Evolutionary conservation across 257 asterid genomes (phyloP).

Genomic region (Vinca minor): DNA sequence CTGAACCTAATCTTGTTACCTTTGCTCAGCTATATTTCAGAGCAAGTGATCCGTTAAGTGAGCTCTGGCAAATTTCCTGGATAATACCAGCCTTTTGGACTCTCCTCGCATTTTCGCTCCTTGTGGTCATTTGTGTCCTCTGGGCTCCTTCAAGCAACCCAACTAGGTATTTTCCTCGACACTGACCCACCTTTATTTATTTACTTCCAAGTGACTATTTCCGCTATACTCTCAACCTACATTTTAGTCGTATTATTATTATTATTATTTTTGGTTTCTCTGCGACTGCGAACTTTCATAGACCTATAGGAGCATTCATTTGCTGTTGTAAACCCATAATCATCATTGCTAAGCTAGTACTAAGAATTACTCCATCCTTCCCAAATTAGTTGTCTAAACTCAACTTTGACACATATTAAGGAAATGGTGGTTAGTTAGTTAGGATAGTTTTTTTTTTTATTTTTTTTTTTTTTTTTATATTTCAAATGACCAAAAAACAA

Average conservation of each 20-base stretch:
- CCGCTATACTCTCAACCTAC: neutral
- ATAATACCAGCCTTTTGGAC: constrained; percentile 43
- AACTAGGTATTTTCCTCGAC: constrained; percentile 21
- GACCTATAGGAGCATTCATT: neutral
- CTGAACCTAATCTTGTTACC: neutral
- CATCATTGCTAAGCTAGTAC: neutral
- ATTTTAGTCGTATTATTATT: neutral
- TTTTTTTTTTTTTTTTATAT: too few relatives aligned
- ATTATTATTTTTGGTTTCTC: neutral
- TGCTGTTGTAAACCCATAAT: neutral
- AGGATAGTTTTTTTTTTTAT: too few relatives aligned
- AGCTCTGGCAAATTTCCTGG: constrained; percentile 41
- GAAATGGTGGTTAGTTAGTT: too few relatives aligned
- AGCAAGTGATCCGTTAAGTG: constrained; percentile 44
- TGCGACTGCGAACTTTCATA: neutral
- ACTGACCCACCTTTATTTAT: neutral
- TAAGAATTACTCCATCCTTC: too few relatives aligned
- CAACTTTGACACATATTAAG: too few relatives aligned
- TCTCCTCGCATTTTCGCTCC: constrained; percentile 23
- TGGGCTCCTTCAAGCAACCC: constrained; percentile 38
- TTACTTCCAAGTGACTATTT: neutral
- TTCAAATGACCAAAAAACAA: too few relatives aligned
- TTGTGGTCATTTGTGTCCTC: constrained; percentile 30
- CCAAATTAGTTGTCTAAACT: too few relatives aligned
- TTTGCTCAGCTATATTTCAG: constrained; percentile 37